Conservation (phyloP, 495 filamentous ascomycete species). For the Letharia columbiana region DNA sequence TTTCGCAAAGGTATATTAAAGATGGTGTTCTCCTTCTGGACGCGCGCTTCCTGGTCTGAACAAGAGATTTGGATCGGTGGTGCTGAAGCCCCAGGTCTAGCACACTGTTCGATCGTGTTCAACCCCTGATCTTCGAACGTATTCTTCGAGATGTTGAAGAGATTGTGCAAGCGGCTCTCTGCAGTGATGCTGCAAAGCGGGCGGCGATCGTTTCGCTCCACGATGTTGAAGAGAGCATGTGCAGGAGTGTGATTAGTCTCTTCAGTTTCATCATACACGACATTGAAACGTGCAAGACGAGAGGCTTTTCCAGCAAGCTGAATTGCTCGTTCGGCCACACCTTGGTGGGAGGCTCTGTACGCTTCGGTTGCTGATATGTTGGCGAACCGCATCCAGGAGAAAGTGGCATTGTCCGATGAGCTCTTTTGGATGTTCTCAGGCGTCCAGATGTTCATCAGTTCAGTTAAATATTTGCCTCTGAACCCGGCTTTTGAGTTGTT, state of each 20-base stretch:
- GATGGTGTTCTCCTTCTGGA: slow-evolving; percentile 63
- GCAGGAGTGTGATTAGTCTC: slow-evolving; percentile 48
- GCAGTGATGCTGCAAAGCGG: slow-evolving; percentile 61
- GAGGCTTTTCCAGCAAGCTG: slow-evolving; percentile 40
- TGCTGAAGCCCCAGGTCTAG: slow-evolving; percentile 65
- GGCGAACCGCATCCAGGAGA: slow-evolving; percentile 85
- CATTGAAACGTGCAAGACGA: slow-evolving; percentile 45
- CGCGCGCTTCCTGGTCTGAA: slow-evolving; percentile 54
- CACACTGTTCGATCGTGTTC: slow-evolving; percentile 68
- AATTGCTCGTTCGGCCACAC: slow-evolving; percentile 56
- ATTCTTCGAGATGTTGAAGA: slow-evolving; percentile 70
- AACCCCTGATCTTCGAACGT: slow-evolving; percentile 63
- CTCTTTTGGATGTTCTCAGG: slow-evolving; percentile 65
- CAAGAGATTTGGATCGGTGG: slow-evolving; percentile 77
- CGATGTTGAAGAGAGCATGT: slow-evolving; percentile 74
- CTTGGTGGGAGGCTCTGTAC: slow-evolving; percentile 54
- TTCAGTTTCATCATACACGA: slow-evolving; percentile 53
- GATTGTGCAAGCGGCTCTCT: slow-evolving; percentile 61
- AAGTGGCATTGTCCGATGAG: slow-evolving; percentile 49
- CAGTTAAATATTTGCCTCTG: slow-evolving; percentile 58
- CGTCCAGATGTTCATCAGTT: slow-evolving; percentile 84
- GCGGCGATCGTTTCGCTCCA: slow-evolving; percentile 56
- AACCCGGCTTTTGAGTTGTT: slow-evolving; percentile 71
- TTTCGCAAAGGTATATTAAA: slow-evolving; percentile 73
- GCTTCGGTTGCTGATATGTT: slow-evolving; percentile 67